Evolutionary conservation across 2,329 filamentous ascomycete genomes (phyloP), one percentile per base, ranked within the genome.

Genomic region (Neospermospora avenae): DNA sequence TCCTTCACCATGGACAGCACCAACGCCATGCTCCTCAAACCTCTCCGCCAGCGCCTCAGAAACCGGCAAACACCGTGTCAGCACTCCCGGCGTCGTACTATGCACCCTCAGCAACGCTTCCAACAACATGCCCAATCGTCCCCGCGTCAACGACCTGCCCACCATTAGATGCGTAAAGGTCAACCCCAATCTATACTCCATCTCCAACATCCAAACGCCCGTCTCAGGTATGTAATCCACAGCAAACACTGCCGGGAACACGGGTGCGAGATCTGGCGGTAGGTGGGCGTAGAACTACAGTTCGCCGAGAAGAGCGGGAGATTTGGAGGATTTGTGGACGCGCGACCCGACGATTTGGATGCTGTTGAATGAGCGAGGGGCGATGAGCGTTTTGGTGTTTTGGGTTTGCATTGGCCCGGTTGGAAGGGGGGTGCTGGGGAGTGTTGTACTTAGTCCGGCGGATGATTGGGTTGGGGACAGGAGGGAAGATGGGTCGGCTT

Each of bases 281-380:
- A 72, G 66, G 55, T 72, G 71, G 8, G 69, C 67, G 61, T 72
- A 73, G 61, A 73, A 73, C 57, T 66, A 73, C n/a, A 73, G 58
- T 58, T 73, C 71, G 59, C 71, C 70, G 4, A 73, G 63, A 34
- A 73, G 71, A 52, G 68, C 69, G 34, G 70, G 69, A 4, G 66
- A 70, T 62, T 69, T 72, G 62, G 67, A 70, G 24, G 70, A 71
- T 58, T 73, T 73, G 58, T 71, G 67, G 34, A 72, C 68, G 59
- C 69, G 67, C 7, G 42, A 41, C 22, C 57, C 57, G 20, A 59
- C 49, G 20, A 48, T 45, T 46, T 59, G 57, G 16, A 59, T 44
- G 18, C 49, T 59, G 37, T 59, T 59, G 31, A 59, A 59, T 20
- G 54, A 49, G 10, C 57, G 39, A 13, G 57, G 49, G 10, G 57